phyloP scores from a whole-genome alignment of 2,329 filamentous ascomycete genomes.

The Aspergillus sp. region DNA sequence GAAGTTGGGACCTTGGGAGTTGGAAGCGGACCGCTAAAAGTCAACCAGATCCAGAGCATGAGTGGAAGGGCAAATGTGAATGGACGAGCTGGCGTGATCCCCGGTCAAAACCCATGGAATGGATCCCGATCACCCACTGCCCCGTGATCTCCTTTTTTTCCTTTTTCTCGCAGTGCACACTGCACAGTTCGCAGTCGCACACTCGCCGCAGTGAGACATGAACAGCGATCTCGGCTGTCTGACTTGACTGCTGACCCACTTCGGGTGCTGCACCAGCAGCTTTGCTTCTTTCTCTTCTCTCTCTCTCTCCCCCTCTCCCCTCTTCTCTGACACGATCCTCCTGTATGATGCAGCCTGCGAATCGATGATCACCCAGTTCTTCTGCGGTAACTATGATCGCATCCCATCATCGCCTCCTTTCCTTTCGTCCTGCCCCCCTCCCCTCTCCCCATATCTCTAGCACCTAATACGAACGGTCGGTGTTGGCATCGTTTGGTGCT shows the following conservation, averaged over 20 bases:
- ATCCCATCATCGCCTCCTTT: neutral
- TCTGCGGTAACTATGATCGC: neutral
- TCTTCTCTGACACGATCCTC: slow-evolving; percentile 2
- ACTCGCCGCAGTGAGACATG: slow-evolving; percentile 1
- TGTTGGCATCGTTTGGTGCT: slow-evolving; percentile 6
- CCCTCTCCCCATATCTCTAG: neutral
- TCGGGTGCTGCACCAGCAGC: neutral
- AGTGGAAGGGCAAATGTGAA: neutral
- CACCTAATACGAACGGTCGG: slow-evolving; percentile 1
- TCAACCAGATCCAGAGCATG: slow-evolving; percentile 5
- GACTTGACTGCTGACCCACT: slow-evolving; percentile 3
- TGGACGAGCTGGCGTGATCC: neutral
- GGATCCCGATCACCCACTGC: slow-evolving; percentile 4
- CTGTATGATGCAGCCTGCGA: neutral
- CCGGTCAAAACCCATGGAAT: neutral
- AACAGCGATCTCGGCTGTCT: slow-evolving; percentile 4
- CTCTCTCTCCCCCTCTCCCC: too few species aligned
- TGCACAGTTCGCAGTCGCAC: neutral
- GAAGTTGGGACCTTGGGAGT: slow-evolving; percentile 6
- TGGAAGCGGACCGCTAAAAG: slow-evolving; percentile 3
- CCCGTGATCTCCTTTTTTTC: slow-evolving; percentile 1
- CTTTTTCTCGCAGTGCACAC: too few species aligned
- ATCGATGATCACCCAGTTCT: neutral
- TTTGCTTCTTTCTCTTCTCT: neutral
- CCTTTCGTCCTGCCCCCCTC: neutral